Percentiles rank a stretch among this genome's conserved stretches.
phyloP scores from a whole-genome alignment of 352 stramenopile species.

The Phytophthora syringae region DNA sequence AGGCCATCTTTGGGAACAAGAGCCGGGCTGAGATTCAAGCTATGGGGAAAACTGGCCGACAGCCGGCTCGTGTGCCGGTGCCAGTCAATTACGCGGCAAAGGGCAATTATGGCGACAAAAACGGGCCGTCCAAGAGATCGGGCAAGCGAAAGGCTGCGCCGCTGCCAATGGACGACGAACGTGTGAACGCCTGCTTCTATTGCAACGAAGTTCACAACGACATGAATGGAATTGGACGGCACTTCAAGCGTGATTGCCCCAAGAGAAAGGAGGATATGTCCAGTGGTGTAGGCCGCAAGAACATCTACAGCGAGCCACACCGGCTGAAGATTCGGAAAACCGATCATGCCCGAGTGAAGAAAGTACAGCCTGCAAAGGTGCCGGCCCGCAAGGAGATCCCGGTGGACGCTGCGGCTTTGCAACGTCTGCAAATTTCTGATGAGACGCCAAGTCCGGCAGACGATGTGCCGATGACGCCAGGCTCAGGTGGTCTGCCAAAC shows the following conservation, averaged over 20 bases:
- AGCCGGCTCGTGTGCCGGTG: no score
- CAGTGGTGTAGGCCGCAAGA: background rate
- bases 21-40: no score
- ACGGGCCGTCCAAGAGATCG: background rate
- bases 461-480: background rate
- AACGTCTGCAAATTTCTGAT: background rate
- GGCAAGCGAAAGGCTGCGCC: background rate
- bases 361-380: background rate
- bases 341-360: background rate
- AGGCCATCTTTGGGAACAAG: no score
- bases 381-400: background rate
- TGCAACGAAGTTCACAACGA: no score
- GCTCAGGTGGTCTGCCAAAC: background rate
- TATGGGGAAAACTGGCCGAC: no score
- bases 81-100: no score
- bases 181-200: no score
- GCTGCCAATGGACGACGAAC: background rate
- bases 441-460: background rate
- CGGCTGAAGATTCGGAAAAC: slow-evolving; percentile 6
- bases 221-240: no score
- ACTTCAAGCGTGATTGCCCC: slow-evolving; percentile 3
- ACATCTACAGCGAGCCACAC: slow-evolving; percentile 6
- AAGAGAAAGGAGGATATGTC: slow-evolving; percentile 4
- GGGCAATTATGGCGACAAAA: background rate
- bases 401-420: no score